A percentile compares a stretch with the other conserved stretches of the same genome.
Evolutionary conservation across 495 filamentous ascomycete genomes (phyloP).

Genomic region (Neurospora pannonica): DNA sequence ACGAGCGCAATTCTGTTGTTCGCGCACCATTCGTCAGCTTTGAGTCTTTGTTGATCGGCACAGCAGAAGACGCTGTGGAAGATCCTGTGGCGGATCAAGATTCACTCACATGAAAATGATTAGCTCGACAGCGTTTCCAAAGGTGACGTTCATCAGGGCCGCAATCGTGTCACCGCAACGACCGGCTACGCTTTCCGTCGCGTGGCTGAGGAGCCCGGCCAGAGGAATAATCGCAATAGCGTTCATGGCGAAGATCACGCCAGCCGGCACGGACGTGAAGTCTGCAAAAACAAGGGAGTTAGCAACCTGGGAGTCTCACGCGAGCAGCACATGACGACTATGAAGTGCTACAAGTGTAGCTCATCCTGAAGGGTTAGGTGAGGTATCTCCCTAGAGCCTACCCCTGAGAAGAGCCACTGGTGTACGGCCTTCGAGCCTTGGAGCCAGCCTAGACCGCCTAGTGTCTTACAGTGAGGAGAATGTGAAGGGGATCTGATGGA

Average conservation of each 20-base stretch:
- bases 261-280: conserved; percentile 32
- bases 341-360: not conserved
- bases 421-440: not conserved
- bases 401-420: not conserved
- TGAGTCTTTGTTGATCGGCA: conserved; percentile 5
- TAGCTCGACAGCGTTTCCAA: conserved; percentile 83
- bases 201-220: conserved; percentile 67
- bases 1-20: conserved; percentile 13
- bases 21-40: conserved; percentile 4
- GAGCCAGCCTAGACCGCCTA: not conserved
- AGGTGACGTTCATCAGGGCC: conserved; percentile 76
- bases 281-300: conserved; percentile 67
- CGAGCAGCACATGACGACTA: not conserved
- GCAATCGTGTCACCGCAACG: conserved; percentile 73
- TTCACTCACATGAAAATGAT: conserved; percentile 55
- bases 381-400: not conserved
- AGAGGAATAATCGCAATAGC: conserved; percentile 76
- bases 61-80: not conserved
- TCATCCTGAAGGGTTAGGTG: not conserved
- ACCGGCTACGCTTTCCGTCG: conserved; percentile 72
- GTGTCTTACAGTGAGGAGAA: not conserved
- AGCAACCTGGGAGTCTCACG: conserved; percentile 44
- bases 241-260: conserved; percentile 48
- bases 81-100: not conserved
- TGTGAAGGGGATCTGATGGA: conserved; percentile 4